A percentile compares a stretch with the other conserved stretches of the same genome.
Conservation (phyloP, 2,329 filamentous ascomycete genomes). For the Calonectria ilicicola region DNA sequence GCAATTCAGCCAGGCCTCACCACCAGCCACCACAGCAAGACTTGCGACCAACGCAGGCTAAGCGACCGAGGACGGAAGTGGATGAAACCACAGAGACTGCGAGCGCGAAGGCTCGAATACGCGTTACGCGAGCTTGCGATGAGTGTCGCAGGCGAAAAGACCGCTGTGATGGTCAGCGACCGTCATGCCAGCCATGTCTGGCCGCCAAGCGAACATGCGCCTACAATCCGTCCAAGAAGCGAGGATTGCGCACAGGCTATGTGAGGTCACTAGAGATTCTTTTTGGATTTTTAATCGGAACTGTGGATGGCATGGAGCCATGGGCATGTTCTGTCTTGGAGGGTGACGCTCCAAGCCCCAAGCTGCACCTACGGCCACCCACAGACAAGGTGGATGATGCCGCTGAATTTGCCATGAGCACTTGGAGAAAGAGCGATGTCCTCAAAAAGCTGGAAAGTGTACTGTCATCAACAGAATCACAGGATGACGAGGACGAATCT, state of each 20-base stretch:
- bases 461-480: background rate
- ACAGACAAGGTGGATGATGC: background rate
- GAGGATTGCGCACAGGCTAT: conserved; percentile 26
- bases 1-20: conserved; percentile 7
- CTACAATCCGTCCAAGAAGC: conserved; percentile 26
- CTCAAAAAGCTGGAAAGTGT: conserved; percentile 7
- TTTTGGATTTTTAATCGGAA: conserved; percentile 13
- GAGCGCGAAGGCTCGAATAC: background rate
- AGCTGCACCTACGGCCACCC: background rate
- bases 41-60: background rate
- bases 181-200: conserved; percentile 15
- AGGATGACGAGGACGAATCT: conserved; percentile 20
- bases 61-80: background rate
- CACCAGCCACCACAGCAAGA: conserved; percentile 9
- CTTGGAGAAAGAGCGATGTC: conserved; percentile 14
- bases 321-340: conserved; percentile 19
- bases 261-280: conserved; percentile 27
- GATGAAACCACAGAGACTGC: background rate
- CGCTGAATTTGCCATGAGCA: background rate
- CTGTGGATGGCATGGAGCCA: conserved; percentile 12
- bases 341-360: background rate
- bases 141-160: conserved; percentile 28
- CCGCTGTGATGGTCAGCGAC: conserved; percentile 25
- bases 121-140: conserved; percentile 22
- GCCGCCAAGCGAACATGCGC: conserved; percentile 5